Evolutionary conservation across 305 asterid species (phyloP), one percentile per base, ranked within the genome.

Genomic region (Nicotiana rustica): DNA sequence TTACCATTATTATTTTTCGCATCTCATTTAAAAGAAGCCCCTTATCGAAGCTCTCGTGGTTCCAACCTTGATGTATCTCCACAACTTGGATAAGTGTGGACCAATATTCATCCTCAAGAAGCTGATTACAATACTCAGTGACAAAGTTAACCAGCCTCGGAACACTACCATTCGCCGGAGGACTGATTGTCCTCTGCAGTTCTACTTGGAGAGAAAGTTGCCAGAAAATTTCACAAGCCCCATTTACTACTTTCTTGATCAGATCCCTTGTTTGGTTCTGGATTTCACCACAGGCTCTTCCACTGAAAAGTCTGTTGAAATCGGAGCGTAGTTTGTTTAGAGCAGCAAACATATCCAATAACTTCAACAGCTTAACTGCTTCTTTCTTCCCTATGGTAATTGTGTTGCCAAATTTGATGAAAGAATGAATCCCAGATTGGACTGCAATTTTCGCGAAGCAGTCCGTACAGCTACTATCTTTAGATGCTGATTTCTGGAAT

Each of bases 301-400:
- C 92, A n/a, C 65, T 86, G 65, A 96, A 96, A 75, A 96, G 84
- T n/a, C 90, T 88, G 85, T 96, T 96, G 90, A 96, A 96, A 62
- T 91, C 91, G 18, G 87, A 67, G 52, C 99, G 86, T 21, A 94
- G 85, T 77, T 81, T 92, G 86, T 92, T 90, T 2, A 96, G 87
- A n/a, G 94, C 88, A 76, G 93, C 87, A 67, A 94, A 96, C 61
- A 96, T 85, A 70, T 90, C 90, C 86, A 96, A 83, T 79, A 96
- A 84, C 83, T 86, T 91, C 87, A 94, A 85, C 25, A 96, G 90
- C 90, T 94, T 96, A 84, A 92, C 76, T 70, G 98, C 99, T 83
- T 96, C 98, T 66, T 92, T 94, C 92, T 94, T 94, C 81, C 94
- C 91, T 44, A 56, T 82, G 7, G 94, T 83, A 56, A 96, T 78